These are phyloP conservation scores for Capsicum chinense DNA, from an alignment of 257 asterid species.

Conservation along the genomic window DNA sequence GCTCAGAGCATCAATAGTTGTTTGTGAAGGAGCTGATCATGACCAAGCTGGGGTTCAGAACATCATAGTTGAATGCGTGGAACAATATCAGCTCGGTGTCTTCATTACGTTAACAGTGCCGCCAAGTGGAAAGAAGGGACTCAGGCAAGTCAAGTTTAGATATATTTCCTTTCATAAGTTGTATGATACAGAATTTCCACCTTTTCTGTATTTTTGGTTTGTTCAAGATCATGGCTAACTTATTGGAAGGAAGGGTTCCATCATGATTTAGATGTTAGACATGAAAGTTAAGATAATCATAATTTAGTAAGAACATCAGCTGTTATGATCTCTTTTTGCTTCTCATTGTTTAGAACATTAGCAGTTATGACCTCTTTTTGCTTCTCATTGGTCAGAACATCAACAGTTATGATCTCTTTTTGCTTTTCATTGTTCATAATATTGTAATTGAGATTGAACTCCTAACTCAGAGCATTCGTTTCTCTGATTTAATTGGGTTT, in stretches of 20 bases:
- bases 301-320: background rate
- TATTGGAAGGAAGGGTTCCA: background rate
- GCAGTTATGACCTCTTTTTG: no score
- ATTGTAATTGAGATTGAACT: background rate
- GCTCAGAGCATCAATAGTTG: no score
- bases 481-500: background rate
- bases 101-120: constrained; percentile 36
- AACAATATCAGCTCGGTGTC: constrained; percentile 45
- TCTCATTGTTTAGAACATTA: background rate
- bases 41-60: no score
- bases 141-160: constrained; percentile 50
- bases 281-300: background rate
- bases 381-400: no score
- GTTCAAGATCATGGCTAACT: background rate
- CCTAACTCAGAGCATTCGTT: background rate
- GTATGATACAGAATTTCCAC: background rate
- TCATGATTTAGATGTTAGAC: background rate
- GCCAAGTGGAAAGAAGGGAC: constrained; percentile 44
- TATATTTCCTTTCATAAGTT: constrained; percentile 26
- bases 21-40: no score
- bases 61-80: constrained; percentile 37
- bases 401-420: no score
- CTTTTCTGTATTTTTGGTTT: background rate
- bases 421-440: background rate
- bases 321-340: background rate